Conservation (phyloP, 441 rosid species). For the Dalechampia spathulata region DNA sequence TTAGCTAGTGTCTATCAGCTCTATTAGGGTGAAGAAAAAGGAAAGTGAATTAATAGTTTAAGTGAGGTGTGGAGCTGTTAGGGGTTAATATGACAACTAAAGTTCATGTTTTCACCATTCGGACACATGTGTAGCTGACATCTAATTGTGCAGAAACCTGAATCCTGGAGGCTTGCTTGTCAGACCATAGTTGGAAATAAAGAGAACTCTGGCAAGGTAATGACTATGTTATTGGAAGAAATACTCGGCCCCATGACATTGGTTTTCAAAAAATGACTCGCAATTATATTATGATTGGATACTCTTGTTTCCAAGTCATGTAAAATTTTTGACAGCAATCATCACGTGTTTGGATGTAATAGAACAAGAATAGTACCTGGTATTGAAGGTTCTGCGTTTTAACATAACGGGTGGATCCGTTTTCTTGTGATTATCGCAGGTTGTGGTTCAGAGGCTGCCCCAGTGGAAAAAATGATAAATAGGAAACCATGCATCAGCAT, state of each 20-base stretch:
- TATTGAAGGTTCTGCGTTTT: background rate
- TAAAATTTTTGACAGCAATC: background rate
- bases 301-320: too few relatives aligned
- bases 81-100: background rate
- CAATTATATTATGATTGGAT: too few relatives aligned
- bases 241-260: too few relatives aligned
- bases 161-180: slow-evolving; percentile 89
- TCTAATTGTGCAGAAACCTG: slow-evolving; percentile 51
- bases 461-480: slow-evolving; percentile 71
- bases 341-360: too few relatives aligned
- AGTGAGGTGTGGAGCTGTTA: too few relatives aligned
- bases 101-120: background rate
- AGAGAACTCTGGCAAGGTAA: slow-evolving; percentile 78
- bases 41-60: too few relatives aligned
- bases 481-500: background rate
- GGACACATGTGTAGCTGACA: background rate
- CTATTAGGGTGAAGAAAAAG: too few relatives aligned
- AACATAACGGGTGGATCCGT: background rate
- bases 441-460: slow-evolving; percentile 76
- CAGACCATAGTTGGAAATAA: slow-evolving; percentile 86
- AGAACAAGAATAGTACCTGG: background rate
- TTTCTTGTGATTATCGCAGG: slow-evolving; percentile 31
- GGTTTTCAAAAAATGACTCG: background rate
- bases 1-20: too few relatives aligned
- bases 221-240: background rate